Base-by-base conservation (phyloP, 371 early-diverging fungal genomes). In the Rhizopus microsporus region DNA sequence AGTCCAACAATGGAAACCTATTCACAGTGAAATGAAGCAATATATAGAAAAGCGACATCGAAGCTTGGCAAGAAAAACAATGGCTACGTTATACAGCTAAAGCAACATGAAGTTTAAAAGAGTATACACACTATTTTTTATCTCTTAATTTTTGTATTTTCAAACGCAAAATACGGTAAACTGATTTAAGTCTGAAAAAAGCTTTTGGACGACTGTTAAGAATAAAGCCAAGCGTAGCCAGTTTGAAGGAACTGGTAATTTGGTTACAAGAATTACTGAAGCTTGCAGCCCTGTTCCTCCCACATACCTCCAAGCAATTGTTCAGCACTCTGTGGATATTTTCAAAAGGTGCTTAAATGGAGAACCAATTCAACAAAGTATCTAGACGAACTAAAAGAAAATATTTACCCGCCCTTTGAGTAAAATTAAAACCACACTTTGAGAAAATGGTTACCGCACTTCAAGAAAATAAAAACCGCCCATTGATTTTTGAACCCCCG, bases 1-100 rank as follows among this genome's bases (percentile, higher is more conserved):
- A 7, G 9, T 8, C 34, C 12, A 33, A 17, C 46, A 46, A 46
- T 46, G 46, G 46, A 46, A 46, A 46, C 9, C 46, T 46, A 12
- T 5, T 46, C 46, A 46, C n/a, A 43, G 46, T 46, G 30, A 46
- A 46, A 46, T 12, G 30, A 46, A 46, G 23, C 6, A 46, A 46
- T 15, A 46, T 46, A 46, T 47, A 31, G 15, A 47, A 47, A 23
- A 47, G 49, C 58, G 58, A 49, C 39, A 37, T 58, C 58, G 51
- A 58, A 58, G 58, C 45, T 45, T 42, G 54, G 43, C 15, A 31
- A 53, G 43, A 53, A 29, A 31, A 32, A 53, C 30, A 53, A 43
- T 43, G 15, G 15, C 8, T 43, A 16, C 15, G 15, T 43, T 43
- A 43, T 43, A 2, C 43, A 43, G 43, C 2, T 43, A 43, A 47